Conservation (phyloP, 1,284 basidiomycete species). For the Volvariella volvacea region DNA sequence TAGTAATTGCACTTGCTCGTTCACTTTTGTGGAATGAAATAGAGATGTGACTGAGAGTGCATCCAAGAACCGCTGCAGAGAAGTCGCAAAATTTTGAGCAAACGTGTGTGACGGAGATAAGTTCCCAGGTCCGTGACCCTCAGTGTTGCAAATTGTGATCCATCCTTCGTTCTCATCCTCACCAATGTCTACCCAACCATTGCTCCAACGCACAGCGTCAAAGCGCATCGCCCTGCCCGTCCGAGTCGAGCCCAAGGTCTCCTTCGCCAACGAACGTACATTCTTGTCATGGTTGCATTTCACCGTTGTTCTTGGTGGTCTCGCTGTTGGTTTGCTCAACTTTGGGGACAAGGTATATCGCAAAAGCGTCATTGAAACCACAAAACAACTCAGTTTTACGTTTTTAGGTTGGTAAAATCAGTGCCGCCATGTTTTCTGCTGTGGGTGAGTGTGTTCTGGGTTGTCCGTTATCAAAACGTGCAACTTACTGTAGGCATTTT, state of each 20-base stretch:
- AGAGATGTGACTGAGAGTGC: too few relatives aligned
- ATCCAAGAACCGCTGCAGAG: too few relatives aligned
- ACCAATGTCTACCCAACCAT: conserved; percentile 93
- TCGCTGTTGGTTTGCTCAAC: conserved; percentile 94
- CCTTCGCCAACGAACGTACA: conserved; percentile 93
- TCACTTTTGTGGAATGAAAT: too few relatives aligned
- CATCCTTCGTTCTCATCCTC: conserved; percentile 12
- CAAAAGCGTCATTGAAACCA: neutral
- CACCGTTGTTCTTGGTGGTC: conserved; percentile 88
- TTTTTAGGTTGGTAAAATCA: conserved; percentile 79
- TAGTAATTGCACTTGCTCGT: too few relatives aligned
- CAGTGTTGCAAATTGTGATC: too few relatives aligned
- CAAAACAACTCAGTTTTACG: neutral
- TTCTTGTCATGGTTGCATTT: conserved; percentile 97
- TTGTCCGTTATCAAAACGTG: conserved; percentile 4
- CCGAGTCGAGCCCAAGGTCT: conserved; percentile 90
- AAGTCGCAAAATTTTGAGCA: too few relatives aligned
- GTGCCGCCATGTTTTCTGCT: conserved; percentile 87
- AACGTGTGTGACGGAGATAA: too few relatives aligned
- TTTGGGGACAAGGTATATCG: conserved; percentile 84
- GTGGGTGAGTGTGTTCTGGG: conserved; percentile 60
- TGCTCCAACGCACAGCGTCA: conserved; percentile 91
- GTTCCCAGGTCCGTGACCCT: too few relatives aligned
- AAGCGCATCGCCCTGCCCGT: conserved; percentile 95
- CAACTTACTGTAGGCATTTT: neutral